phyloP scores from a whole-genome alignment of 1,284 basidiomycete species.

The Athelia sp. region DNA sequence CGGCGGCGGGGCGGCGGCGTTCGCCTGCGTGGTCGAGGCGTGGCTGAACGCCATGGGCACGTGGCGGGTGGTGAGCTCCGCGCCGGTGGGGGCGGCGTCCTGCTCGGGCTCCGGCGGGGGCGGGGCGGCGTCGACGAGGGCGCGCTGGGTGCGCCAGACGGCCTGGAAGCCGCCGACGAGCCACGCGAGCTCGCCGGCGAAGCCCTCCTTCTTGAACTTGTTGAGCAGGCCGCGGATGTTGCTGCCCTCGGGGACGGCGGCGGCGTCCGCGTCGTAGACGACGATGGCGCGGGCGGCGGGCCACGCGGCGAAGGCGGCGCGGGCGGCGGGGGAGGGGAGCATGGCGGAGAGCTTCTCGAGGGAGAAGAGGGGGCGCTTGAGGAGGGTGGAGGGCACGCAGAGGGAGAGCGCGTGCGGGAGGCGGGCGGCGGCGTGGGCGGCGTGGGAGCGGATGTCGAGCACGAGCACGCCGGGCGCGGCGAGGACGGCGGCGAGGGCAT shows the following conservation, averaged over 20 bases:
- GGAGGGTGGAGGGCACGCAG: constrained; percentile 90
- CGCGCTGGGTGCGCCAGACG: constrained; percentile 50
- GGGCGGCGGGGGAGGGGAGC: constrained; percentile 57
- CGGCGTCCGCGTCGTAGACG: constrained; percentile 80
- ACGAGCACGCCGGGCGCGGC: constrained; percentile 41
- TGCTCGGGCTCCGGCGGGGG: constrained; percentile 44
- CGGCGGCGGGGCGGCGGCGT: constrained; percentile 11
- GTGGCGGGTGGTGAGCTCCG: too few relatives aligned
- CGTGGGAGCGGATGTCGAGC: constrained; percentile 87
- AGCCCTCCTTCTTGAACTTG: constrained; percentile 79
- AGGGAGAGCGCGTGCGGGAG: constrained; percentile 77
- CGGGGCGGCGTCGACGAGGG: constrained; percentile 39
- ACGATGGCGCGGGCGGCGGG: constrained; percentile 55
- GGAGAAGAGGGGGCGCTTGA: constrained; percentile 83
- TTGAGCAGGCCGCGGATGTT: constrained; percentile 77
- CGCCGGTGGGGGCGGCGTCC: constrained; percentile 12
- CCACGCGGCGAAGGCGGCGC: constrained; percentile 60
- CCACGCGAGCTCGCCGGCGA: constrained; percentile 63
- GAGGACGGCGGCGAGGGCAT: constrained; percentile 26
- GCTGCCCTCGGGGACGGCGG: constrained; percentile 52
- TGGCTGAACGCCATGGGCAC: constrained; percentile 63
- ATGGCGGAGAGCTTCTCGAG: constrained; percentile 71
- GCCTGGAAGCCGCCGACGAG: constrained; percentile 78
- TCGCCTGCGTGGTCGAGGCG: constrained; percentile 43
- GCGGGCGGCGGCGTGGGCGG: constrained; percentile 62